Evolutionary conservation across 176 grass and related monocot genomes (phyloP).

Genomic region (Avena atlantica): DNA sequence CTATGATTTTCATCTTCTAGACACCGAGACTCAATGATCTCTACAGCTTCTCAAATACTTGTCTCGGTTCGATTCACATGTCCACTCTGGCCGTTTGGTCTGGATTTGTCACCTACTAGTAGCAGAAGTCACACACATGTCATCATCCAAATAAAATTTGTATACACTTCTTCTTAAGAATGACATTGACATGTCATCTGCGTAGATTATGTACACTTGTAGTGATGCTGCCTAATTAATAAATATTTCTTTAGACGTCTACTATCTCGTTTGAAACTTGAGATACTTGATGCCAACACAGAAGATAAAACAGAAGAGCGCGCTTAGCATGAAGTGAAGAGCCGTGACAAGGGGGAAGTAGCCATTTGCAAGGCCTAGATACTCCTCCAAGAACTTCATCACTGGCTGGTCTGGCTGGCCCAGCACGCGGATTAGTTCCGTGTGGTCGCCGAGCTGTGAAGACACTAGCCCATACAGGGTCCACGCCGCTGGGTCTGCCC

Average conservation of each 20-base stretch:
- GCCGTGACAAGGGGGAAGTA: constrained; percentile 46
- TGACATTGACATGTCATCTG: not conserved
- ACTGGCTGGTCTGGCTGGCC: constrained; percentile 44
- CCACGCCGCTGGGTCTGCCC: constrained; percentile 56
- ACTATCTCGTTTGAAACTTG: not conserved
- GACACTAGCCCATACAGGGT: constrained; percentile 61
- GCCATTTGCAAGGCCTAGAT: constrained; percentile 50
- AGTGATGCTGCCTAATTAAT: not conserved
- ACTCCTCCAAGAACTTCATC: constrained; percentile 49
- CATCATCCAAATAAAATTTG: not conserved
- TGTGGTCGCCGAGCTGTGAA: constrained; percentile 56
- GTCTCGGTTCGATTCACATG: not conserved
- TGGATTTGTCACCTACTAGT: not conserved
- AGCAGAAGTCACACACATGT: not conserved
- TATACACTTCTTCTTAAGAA: not conserved
- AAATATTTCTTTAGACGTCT: not conserved
- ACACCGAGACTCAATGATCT: not conserved
- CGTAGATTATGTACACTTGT: not conserved
- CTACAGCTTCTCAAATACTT: not conserved
- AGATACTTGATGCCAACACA: not conserved
- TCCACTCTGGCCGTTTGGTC: not conserved
- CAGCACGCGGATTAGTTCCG: constrained; percentile 36
- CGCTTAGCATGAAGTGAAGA: not conserved
- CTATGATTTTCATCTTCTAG: not conserved
- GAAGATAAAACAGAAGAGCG: not conserved